Base-by-base conservation (phyloP, 306 rosid genomes). In the Geum urbanum region DNA sequence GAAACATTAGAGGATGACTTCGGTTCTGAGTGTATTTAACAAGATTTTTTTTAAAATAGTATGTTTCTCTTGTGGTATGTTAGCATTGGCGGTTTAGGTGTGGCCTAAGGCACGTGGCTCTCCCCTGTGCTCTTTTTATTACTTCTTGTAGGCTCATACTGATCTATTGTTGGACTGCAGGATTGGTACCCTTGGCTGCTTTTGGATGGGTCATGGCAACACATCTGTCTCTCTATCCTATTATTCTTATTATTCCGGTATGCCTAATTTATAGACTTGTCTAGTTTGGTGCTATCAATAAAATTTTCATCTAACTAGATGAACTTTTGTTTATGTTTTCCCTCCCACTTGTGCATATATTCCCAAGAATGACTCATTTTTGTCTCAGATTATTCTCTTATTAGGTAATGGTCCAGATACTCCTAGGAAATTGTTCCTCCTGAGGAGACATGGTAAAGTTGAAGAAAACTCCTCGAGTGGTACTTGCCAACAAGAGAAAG, bases 141-240 rank as follows among this genome's bases (percentile, higher is more conserved):
- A 58, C 63, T 67, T 76, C 35, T 72, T 77, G 44, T 74, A 68
- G 60, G 73, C 71, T 64, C 53, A 64, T 70, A 55, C 51, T 83
- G 76, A 68, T 72, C 65, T 48, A 75, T 60, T 77, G 78, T 71
- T 80, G 81, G 71, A 52, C 61, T 74, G 76, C 78, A 91, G 99
- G 96, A 76, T 67, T 75, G 66, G 87, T 85, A 74, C 84, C 89
- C 2, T 67, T 91, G 83, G 97, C 97, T 15, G 99, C 99, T 76
- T 91, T 91, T 82, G 97, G 99, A 62, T 94, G 91, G 97, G 95
- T 94, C 82, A 77, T 87, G 89, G 97, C 99, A 49, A 82, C 96
- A 41, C 97, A 94, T 81, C 78, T 90, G 70, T 94, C 98, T 72
- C 85, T 94, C 69, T 94, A 91, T 84, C 97, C 97, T 24, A 78